Evolutionary conservation across 2,329 filamentous ascomycete species (phyloP).

Genomic region (Chaetomiaceae sp.): DNA sequence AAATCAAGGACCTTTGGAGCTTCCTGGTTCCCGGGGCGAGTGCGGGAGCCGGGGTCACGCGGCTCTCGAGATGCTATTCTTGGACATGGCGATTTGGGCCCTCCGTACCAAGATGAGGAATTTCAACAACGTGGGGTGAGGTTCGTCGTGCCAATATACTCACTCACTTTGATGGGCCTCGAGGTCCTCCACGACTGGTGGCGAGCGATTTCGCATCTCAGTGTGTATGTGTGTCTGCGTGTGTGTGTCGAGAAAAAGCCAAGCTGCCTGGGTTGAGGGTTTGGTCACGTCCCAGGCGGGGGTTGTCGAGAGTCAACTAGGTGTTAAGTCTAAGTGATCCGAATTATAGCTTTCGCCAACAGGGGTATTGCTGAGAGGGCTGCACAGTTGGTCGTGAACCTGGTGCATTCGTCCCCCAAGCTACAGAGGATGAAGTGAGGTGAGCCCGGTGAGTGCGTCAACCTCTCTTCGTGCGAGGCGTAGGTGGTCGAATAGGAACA

Average conservation of each 20-base stretch:
- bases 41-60: constrained; percentile 14
- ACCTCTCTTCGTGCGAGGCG: neutral
- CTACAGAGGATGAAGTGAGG: neutral
- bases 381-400: constrained; percentile 7
- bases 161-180: no score
- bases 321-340: constrained; percentile 10
- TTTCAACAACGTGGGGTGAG: neutral
- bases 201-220: neutral
- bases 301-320: neutral
- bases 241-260: no score
- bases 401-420: neutral
- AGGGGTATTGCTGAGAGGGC: constrained; percentile 18
- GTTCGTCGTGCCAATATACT: no score
- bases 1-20: constrained; percentile 9
- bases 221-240: no score
- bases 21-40: neutral
- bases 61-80: constrained; percentile 20
- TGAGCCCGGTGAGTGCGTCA: constrained; percentile 1
- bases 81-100: constrained; percentile 15
- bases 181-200: neutral
- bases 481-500: constrained; percentile 18
- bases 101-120: constrained; percentile 11
- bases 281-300: no score
- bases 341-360: constrained; percentile 19
- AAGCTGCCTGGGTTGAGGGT: no score